A percentile compares a stretch with the other conserved stretches of the same genome.
These are phyloP conservation scores for Fusarium dlaminii DNA, from an alignment of 2,329 filamentous ascomycete species.

Conservation along the genomic window DNA sequence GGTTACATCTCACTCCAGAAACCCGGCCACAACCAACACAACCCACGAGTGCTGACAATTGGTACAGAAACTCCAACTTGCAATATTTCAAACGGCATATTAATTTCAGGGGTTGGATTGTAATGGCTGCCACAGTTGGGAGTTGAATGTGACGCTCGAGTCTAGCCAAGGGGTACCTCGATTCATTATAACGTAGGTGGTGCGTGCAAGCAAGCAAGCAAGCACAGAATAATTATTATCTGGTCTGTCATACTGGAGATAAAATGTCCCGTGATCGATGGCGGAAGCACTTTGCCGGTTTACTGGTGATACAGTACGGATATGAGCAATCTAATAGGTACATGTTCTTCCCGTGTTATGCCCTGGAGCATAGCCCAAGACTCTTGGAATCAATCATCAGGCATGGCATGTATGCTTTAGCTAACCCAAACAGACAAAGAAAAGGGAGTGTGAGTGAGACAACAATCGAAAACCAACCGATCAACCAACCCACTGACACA, in stretches of 20 bases:
- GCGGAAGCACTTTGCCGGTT: conserved; percentile 17
- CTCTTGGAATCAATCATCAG: background rate
- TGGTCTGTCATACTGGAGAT: background rate
- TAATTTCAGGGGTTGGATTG: conserved; percentile 4
- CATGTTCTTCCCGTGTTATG: background rate
- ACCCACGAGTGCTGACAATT: conserved; percentile 5
- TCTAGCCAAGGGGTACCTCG: background rate
- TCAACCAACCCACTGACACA: conserved; percentile 3
- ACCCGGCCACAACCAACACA: conserved; percentile 8
- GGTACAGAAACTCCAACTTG: background rate
- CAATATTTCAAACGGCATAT: background rate
- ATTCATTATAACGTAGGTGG: background rate
- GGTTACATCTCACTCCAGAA: background rate
- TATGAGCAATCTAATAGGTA: background rate
- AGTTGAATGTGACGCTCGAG: background rate
- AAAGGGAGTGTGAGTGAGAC: conserved; percentile 19
- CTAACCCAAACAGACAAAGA: conserved; percentile 1
- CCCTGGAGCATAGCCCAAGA: background rate
- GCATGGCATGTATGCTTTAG: conserved; percentile 7
- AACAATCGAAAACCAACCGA: background rate
- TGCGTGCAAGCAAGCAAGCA: background rate
- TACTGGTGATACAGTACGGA: conserved; percentile 3
- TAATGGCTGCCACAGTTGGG: background rate
- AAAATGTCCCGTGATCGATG: conserved; percentile 16
- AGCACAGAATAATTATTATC: background rate